Evolutionary conservation across 2,329 filamentous ascomycete genomes (phyloP).

Genomic region (Coniochaeta sp.): DNA sequence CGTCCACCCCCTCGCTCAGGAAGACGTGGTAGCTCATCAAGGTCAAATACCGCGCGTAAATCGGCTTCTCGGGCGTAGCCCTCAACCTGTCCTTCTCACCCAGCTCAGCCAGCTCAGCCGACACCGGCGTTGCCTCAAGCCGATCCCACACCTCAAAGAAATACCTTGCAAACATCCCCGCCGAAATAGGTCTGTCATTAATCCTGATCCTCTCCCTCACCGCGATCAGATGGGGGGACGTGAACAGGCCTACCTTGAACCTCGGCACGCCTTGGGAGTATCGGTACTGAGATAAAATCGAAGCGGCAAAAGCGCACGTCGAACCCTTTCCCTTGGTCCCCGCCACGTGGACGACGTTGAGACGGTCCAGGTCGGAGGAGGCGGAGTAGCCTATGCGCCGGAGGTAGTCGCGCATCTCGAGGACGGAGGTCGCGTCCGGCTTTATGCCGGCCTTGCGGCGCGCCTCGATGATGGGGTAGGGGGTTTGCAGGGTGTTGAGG

Average conservation of each 20-base stretch:
- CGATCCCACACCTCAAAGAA: constrained; percentile 81
- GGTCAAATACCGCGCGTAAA: constrained; percentile 89
- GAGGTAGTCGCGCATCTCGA: constrained; percentile 77
- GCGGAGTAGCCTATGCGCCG: constrained; percentile 63
- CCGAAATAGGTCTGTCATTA: constrained; percentile 62
- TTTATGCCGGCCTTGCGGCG: constrained; percentile 67
- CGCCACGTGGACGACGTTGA: constrained; percentile 63
- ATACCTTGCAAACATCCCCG: constrained; percentile 63
- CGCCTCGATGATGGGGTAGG: constrained; percentile 70
- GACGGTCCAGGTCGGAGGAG: background rate
- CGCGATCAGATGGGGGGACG: constrained; percentile 76
- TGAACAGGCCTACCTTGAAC: constrained; percentile 63
- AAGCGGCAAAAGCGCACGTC: constrained; percentile 75
- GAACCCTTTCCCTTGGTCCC: constrained; percentile 95
- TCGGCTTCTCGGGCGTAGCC: constrained; percentile 64
- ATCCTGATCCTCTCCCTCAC: constrained; percentile 82
- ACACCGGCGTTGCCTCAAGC: constrained; percentile 32
- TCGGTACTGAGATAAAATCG: constrained; percentile 17
- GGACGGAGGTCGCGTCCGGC: constrained; percentile 66
- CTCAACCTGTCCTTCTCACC: constrained; percentile 43
- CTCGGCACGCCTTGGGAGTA: background rate
- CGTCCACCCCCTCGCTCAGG: constrained; percentile 64
- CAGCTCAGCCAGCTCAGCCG: no score
- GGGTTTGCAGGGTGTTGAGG: constrained; percentile 76
- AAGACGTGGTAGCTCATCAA: constrained; percentile 84